Evolutionary conservation across 768 basidiomycete species (phyloP).

Genomic region (Tylopilus plumbeoviolaceoides): DNA sequence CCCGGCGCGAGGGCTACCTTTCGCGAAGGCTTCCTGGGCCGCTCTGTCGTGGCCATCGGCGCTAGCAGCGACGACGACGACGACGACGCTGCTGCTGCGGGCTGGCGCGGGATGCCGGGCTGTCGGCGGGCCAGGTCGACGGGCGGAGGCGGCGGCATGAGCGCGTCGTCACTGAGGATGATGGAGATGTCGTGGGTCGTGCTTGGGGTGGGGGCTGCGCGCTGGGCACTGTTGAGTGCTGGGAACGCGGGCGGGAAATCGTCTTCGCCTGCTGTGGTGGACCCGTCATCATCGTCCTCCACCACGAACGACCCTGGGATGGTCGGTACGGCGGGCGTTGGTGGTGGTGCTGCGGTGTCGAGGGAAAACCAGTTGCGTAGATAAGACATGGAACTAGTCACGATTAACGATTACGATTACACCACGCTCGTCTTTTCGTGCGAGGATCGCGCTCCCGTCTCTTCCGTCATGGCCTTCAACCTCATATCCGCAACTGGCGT

Average conservation of each 20-base stretch:
- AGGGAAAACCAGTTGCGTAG: too few species aligned
- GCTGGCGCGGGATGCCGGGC: constrained; percentile 29
- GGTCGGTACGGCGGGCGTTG: neutral
- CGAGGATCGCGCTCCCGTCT: neutral
- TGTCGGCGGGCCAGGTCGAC: constrained; percentile 37
- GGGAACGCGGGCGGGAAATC: constrained; percentile 75
- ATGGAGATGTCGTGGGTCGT: constrained; percentile 12
- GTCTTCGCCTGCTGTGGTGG: constrained; percentile 43
- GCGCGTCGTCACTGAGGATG: constrained; percentile 42
- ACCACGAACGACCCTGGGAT: constrained; percentile 23
- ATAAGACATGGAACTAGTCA: too few species aligned
- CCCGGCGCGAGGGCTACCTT: constrained; percentile 93
- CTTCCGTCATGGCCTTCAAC: neutral
- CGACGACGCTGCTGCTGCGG: too few species aligned
- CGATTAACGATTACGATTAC: too few species aligned
- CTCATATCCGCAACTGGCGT: constrained; percentile 27
- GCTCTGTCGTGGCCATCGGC: constrained; percentile 61
- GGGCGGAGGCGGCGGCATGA: constrained; percentile 51
- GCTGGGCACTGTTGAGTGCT: constrained; percentile 66
- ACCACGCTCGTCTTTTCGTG: neutral
- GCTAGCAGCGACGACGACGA: constrained; percentile 47
- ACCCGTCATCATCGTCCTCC: constrained; percentile 35
- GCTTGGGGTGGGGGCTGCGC: constrained; percentile 31
- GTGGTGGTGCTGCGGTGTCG: constrained; percentile 16
- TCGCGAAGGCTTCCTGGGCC: constrained; percentile 54